Evolutionary conservation across 495 filamentous ascomycete genomes (phyloP), one percentile per base, ranked within the genome.

Genomic region (Hypomontagnella submonticulosa): DNA sequence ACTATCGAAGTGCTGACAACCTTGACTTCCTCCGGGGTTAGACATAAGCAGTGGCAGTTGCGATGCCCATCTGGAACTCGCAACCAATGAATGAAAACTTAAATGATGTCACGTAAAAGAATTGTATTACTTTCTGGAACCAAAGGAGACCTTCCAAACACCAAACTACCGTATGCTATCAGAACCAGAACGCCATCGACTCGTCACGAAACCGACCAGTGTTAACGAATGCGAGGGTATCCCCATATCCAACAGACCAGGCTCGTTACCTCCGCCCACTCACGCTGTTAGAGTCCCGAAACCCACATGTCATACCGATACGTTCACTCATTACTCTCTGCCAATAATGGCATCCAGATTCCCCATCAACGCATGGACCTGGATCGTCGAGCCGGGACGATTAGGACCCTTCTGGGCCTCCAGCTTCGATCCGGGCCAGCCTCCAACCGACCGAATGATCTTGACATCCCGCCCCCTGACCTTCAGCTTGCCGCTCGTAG

Each of bases 371-470:
- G 63, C 67, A 46, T 61, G 58, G 2, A 47, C 72, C 18, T 40
- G 18, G 13, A 76, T 47, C 18, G 18, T 57, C 32, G 75, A 72
- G 10, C 71, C 76, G 5, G 43, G 27, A 3, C 69, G 71, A 5
- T 40, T 61, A 10, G 54, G 59, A 7, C 79, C 79, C 71, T 81
- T 81, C 54, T 66, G 66, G 4, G 77, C 78, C 4, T 76, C 34
- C 33, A 81, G 0, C 15, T 53, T 49, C 50, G 63, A 71, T 2
- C 76, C 75, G 1, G 72, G 72, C 73, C 73, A 78, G 0, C 67
- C 68, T 11, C 55, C 55, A 13, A 60, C 53, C 9, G 47, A 43
- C 51, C 61, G 70, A 16, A 76, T 61, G 12, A 79, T 16, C 69
- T 61, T 66, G 7, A 81, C 74, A 16, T 71, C 77, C 30, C 70